Evolutionary conservation across 2,329 filamentous ascomycete species (phyloP), one percentile per base, ranked within the genome.

Genomic region (Ambrosiella beaveri): DNA sequence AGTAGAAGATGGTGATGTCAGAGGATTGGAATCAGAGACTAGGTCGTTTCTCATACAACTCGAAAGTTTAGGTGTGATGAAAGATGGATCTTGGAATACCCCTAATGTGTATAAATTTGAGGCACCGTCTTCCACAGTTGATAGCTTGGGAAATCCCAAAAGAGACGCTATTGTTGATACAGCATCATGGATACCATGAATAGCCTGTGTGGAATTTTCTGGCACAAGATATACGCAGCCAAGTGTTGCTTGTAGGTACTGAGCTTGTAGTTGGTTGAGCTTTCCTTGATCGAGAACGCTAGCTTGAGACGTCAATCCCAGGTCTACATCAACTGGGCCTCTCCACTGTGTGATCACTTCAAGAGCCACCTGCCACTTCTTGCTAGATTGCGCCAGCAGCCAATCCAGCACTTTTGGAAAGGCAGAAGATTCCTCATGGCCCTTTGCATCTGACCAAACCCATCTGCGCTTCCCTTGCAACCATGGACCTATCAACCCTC

Each of bases 381-480:
- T 73, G 3, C 73, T 71, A 0, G 85, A 81, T 61, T 81, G 78
- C 2, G 70, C 65, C 12, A 77, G 73, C 44, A 91, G 73, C 85
- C 85, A 90, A 57, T 77, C 73, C 56, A 86, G 79, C 3, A 84
- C 73, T 62, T 78, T 74, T 62, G 87, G 81, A 85, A 85, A 90
- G 7, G 81, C 84, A 47, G 76, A 67, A 68, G 78, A 75, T 58
- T 72, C 57, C 19, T 56, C 27, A 9, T 52, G 68, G 55, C 68
- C 59, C n/a, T 62, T 65, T 7, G 65, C 58, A 6, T 67, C 64
- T 13, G 64, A 64, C 49, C 52, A 50, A 19, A n/a, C 15, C 61
- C 56, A 62, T 35, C 50, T 59, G 4, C 45, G 36, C 19, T 11
- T 54, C 13, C 51, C 62, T 64, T 85, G 81, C 54, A 89, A 71